phyloP scores from a whole-genome alignment of 192 early-diverging fungal genomes.

The Mortierella hygrophila region DNA sequence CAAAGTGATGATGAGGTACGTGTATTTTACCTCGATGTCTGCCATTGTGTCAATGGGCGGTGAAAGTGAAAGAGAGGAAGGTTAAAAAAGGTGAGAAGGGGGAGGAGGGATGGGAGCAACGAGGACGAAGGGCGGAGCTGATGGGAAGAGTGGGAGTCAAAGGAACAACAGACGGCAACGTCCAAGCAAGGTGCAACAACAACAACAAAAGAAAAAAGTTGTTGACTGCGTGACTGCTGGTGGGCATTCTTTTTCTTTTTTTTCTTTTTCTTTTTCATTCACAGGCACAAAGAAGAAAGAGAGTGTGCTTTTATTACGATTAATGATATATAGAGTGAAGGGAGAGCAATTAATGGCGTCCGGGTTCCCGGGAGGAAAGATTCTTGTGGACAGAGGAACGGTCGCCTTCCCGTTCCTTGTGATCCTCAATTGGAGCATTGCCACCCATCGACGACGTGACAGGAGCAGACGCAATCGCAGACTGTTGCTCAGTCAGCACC shows the following conservation, averaged over 20 bases:
- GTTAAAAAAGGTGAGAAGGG: background rate
- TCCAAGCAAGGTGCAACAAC: background rate
- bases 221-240: conserved; percentile 7
- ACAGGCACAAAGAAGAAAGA: too few relatives aligned
- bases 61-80: background rate
- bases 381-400: background rate
- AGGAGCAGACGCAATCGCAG: background rate
- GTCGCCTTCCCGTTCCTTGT: background rate
- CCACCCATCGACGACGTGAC: background rate
- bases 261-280: background rate
- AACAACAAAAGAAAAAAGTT: background rate
- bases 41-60: conserved; percentile 13
- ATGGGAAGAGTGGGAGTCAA: background rate
- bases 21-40: conserved; percentile 27
- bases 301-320: background rate
- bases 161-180: background rate
- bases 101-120: background rate
- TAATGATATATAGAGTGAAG: background rate
- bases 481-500: background rate
- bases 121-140: background rate
- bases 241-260: background rate
- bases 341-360: background rate
- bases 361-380: background rate
- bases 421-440: background rate
- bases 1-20: background rate